Percentiles rank a stretch among this genome's conserved stretches.
phyloP scores from a whole-genome alignment of 306 rosid species.

The Cicer judaicum region DNA sequence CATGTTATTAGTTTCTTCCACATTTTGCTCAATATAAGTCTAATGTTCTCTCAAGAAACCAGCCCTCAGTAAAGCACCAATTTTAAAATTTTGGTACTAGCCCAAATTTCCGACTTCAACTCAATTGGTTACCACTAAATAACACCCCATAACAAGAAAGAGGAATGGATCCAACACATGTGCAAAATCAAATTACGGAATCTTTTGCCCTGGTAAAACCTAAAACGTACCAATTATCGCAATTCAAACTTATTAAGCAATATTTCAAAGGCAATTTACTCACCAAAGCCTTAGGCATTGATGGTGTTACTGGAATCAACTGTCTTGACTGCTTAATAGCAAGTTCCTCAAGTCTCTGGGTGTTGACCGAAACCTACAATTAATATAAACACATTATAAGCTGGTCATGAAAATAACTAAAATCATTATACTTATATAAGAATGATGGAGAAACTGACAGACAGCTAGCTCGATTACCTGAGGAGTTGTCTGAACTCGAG shows the following conservation, averaged over 20 bases:
- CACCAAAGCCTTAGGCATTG: conserved; percentile 86
- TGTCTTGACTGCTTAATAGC: conserved; percentile 97
- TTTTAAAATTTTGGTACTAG: neutral
- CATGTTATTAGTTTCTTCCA: neutral
- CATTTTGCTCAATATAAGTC: neutral
- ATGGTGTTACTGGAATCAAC: conserved; percentile 92
- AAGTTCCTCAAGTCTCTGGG: conserved; percentile 98
- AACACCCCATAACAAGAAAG: neutral
- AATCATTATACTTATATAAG: conserved; percentile 8
- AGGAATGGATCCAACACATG: neutral
- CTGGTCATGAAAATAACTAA: conserved; percentile 28
- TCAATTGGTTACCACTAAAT: neutral
- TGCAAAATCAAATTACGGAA: conserved; percentile 2
- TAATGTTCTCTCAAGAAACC: conserved; percentile 21
- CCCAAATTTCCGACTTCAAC: conserved; percentile 27
- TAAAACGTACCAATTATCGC: conserved; percentile 14
- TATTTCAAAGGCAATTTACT: conserved; percentile 43
- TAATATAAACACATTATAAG: conserved; percentile 28
- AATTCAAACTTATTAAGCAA: conserved; percentile 41
- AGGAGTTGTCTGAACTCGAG: conserved; percentile 74
- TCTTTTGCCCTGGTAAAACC: neutral
- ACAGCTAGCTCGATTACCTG: conserved; percentile 62
- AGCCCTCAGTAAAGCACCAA: neutral
- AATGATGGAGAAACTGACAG: neutral
- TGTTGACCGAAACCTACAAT: conserved; percentile 69